These are phyloP conservation scores for Phascolomyces articulosus DNA, from an alignment of 371 early-diverging fungal species.

Conservation along the genomic window DNA sequence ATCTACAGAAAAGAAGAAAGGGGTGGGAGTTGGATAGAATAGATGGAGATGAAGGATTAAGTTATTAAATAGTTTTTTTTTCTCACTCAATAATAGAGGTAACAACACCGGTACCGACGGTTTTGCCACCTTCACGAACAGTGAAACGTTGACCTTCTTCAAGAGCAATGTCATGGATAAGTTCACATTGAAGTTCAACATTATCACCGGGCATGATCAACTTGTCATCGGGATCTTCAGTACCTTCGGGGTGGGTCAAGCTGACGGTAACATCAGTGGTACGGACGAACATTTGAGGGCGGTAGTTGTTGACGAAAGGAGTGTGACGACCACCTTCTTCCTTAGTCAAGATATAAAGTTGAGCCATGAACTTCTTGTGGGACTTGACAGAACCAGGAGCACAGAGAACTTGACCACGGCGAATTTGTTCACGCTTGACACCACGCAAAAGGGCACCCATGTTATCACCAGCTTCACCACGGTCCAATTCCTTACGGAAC, in stretches of 20 bases:
- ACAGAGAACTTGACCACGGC: conserved; percentile 93
- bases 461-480: conserved; percentile 98
- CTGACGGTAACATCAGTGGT: conserved; percentile 94
- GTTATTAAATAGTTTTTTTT: too few species aligned
- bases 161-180: conserved; percentile 82
- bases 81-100: too few species aligned
- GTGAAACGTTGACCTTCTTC: conserved; percentile 96
- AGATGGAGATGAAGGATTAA: too few species aligned
- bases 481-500: conserved; percentile 99
- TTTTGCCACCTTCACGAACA: conserved; percentile 97
- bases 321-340: conserved; percentile 99
- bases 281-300: conserved; percentile 94
- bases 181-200: conserved; percentile 82
- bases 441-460: conserved; percentile 97
- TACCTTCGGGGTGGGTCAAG: conserved; percentile 83
- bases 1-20: neutral
- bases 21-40: too few species aligned
- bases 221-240: conserved; percentile 85
- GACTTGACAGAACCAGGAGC: conserved; percentile 92
- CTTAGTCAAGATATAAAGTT: conserved; percentile 94
- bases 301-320: conserved; percentile 95
- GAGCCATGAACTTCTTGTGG: conserved; percentile 92
- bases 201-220: conserved; percentile 99
- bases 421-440: conserved; percentile 95
- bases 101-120: conserved; percentile 92